These are phyloP conservation scores for Candida schatavii DNA, from an alignment of 805 yeast genomes.

Conservation along the genomic window DNA sequence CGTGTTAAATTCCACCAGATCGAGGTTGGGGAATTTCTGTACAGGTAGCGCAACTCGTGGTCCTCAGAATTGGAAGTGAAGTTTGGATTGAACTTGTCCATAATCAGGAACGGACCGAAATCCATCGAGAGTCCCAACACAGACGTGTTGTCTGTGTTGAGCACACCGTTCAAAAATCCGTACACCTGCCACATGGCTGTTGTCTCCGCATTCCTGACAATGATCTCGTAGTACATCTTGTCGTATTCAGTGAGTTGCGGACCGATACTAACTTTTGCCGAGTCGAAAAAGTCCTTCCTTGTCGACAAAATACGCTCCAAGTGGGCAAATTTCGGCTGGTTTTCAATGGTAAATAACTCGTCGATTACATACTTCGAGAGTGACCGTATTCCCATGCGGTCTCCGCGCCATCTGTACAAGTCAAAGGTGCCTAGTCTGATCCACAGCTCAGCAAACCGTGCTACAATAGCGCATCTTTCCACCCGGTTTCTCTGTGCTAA, in stretches of 20 bases:
- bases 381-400: conserved; percentile 55
- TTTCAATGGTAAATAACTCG: conserved; percentile 47
- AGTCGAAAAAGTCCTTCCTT: conserved; percentile 18
- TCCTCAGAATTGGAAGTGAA: conserved; percentile 94
- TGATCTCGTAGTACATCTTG: conserved; percentile 66
- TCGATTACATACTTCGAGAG: conserved; percentile 73
- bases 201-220: conserved; percentile 68
- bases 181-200: conserved; percentile 87
- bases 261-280: conserved; percentile 22
- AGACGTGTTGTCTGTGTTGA: conserved; percentile 92
- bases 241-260: conserved; percentile 57
- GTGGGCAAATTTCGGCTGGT: conserved; percentile 17
- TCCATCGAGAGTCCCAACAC: conserved; percentile 86
- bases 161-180: conserved; percentile 91
- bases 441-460: conserved; percentile 85
- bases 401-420: conserved; percentile 69
- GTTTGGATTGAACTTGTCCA: conserved; percentile 79
- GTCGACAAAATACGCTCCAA: conserved; percentile 9
- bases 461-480: conserved; percentile 82
- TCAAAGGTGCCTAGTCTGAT: conserved; percentile 87
- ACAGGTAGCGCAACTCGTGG: conserved; percentile 64
- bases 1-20: conserved; percentile 92
- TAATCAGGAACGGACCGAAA: conserved; percentile 91
- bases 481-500: conserved; percentile 67
- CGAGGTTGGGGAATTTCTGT: conserved; percentile 78